phyloP scores from a whole-genome alignment of 2,329 filamentous ascomycete genomes.

The Furcasterigmium sp. region DNA sequence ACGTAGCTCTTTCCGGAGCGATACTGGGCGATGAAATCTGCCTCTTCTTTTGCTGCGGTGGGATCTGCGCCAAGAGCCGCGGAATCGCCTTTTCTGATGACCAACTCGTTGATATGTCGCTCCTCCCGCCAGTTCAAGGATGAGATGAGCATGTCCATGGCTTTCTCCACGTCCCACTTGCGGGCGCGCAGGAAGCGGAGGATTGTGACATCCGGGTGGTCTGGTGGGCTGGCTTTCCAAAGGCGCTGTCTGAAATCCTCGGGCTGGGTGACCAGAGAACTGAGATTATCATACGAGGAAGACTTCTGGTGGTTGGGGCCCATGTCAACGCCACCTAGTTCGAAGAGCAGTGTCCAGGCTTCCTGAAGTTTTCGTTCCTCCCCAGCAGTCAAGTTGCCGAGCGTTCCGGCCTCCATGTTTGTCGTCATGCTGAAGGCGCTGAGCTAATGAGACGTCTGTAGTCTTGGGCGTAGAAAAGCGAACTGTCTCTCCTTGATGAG shows the following conservation, averaged over 20 bases:
- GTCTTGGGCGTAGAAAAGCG: no score
- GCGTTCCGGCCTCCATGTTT: constrained; percentile 17
- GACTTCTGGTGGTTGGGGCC: background rate
- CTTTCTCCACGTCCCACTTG: constrained; percentile 33
- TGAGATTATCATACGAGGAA: background rate
- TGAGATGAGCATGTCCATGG: constrained; percentile 31
- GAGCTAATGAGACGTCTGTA: no score
- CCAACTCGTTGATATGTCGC: constrained; percentile 22
- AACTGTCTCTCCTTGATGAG: no score
- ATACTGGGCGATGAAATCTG: constrained; percentile 30
- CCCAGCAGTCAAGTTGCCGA: constrained; percentile 16
- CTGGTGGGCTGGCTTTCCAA: constrained; percentile 6
- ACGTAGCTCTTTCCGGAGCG: constrained; percentile 31
- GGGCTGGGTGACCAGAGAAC: constrained; percentile 2
- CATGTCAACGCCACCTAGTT: constrained; percentile 12
- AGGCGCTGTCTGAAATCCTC: constrained; percentile 27
- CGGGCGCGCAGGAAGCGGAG: constrained; percentile 34
- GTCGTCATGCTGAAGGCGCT: constrained; percentile 41
- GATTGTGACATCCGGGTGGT: constrained; percentile 30
- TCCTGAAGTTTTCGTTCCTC: constrained; percentile 18
- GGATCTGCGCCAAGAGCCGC: constrained; percentile 13
- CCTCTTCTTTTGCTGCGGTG: constrained; percentile 18
- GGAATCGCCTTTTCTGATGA: constrained; percentile 26
- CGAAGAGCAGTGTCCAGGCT: constrained; percentile 16
- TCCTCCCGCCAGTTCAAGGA: constrained; percentile 30